Evolutionary conservation across 768 basidiomycete genomes (phyloP).

Genomic region (Mrakia hoshinonis): DNA sequence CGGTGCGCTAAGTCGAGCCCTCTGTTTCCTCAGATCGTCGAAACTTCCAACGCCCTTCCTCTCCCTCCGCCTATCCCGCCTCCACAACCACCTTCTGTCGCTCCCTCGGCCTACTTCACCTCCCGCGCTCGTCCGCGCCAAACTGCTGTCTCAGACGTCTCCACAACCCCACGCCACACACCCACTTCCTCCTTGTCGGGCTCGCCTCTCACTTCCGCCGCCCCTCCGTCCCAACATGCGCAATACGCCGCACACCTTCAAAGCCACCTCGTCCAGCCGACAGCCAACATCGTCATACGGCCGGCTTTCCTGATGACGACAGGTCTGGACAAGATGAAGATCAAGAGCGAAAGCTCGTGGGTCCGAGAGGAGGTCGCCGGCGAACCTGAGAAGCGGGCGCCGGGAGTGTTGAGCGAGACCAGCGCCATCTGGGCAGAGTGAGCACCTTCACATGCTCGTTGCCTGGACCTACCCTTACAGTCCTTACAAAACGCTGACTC

Average conservation of each 20-base stretch:
- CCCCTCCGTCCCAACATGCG: constrained; percentile 30
- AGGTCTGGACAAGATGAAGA: constrained; percentile 5
- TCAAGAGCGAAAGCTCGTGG: background rate
- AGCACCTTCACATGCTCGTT: background rate
- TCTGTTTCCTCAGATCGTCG: constrained; percentile 30
- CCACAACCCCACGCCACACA: background rate
- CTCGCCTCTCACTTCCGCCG: background rate
- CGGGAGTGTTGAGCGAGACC: constrained; percentile 7
- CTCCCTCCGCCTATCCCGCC: background rate
- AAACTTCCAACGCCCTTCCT: constrained; percentile 34
- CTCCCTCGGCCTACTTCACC: background rate
- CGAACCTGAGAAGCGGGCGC: background rate
- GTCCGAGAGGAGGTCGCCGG: background rate
- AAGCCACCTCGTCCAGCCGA: constrained; percentile 34
- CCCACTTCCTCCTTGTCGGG: background rate
- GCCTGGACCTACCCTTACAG: background rate
- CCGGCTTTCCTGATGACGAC: constrained; percentile 32
- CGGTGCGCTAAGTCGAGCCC: background rate
- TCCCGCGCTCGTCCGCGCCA: background rate
- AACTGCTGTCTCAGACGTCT: background rate
- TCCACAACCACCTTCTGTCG: background rate
- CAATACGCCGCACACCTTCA: constrained; percentile 35
- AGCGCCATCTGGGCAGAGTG: constrained; percentile 16
- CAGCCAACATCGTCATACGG: constrained; percentile 33
- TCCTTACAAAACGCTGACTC: background rate